Percentiles rank a stretch among this genome's conserved stretches.
phyloP scores from a whole-genome alignment of 139 green algal genomes.

The Chlorella sp. region DNA sequence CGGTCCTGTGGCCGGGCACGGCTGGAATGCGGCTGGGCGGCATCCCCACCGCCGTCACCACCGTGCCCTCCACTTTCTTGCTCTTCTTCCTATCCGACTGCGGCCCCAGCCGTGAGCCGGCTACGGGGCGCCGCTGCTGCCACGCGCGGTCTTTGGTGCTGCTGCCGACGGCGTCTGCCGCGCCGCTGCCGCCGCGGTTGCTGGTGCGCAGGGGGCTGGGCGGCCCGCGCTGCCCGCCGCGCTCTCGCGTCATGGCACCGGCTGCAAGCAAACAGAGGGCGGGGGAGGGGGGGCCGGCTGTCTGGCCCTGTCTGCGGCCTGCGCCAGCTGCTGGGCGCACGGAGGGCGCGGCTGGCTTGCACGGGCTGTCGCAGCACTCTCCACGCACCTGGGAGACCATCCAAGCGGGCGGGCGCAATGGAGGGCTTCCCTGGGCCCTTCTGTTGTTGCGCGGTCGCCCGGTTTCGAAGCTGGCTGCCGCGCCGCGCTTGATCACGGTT shows the following conservation, averaged over 20 bases:
- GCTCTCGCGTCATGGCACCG: neutral
- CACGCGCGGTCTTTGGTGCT: conserved; percentile 24
- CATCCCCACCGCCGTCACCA: neutral
- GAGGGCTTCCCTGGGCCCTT: too few species aligned
- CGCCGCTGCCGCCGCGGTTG: neutral
- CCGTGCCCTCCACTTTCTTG: conserved; percentile 32
- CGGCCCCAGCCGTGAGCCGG: neutral
- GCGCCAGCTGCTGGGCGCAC: too few species aligned
- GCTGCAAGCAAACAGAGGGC: neutral
- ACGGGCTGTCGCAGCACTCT: too few species aligned
- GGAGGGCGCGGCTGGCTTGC: too few species aligned
- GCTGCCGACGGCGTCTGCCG: conserved; percentile 8
- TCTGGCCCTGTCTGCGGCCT: too few species aligned
- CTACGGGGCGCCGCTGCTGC: neutral
- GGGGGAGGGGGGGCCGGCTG: neutral
- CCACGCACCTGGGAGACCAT: too few species aligned
- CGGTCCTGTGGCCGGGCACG: neutral
- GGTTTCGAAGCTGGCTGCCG: too few species aligned
- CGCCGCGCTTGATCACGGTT: neutral
- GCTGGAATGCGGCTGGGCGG: conserved; percentile 18
- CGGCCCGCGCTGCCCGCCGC: neutral
- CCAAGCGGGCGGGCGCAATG: too few species aligned
- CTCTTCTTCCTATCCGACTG: neutral
- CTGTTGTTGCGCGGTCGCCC: too few species aligned
- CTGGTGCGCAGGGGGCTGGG: conserved; percentile 11